phyloP scores from a whole-genome alignment of 768 basidiomycete genomes.

The Melanogaster broomeanus region DNA sequence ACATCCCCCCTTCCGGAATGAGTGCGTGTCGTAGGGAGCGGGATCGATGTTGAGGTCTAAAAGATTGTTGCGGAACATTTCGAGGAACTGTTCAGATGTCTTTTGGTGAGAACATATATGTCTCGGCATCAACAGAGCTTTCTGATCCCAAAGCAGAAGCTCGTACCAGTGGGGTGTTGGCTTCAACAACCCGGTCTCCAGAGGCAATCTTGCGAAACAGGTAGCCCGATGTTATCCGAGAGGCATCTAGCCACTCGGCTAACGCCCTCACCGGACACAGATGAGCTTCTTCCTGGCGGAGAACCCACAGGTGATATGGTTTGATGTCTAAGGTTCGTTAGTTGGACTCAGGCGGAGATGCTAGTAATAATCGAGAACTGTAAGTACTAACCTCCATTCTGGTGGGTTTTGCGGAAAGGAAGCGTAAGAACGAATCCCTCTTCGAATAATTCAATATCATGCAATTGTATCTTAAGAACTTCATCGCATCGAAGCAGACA shows the following conservation, averaged over 20 bases:
- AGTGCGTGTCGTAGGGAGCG: conserved; percentile 14
- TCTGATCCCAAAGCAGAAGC: not conserved
- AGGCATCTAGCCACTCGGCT: conserved; percentile 28
- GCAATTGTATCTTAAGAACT: conserved; percentile 33
- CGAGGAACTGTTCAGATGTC: conserved; percentile 36
- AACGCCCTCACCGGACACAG: conserved; percentile 38
- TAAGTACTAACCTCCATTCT: not conserved
- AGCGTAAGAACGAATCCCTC: conserved; percentile 16
- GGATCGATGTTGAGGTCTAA: conserved; percentile 40
- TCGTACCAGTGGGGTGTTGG: conserved; percentile 26
- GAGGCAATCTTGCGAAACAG: conserved; percentile 34
- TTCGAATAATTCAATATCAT: conserved; percentile 20
- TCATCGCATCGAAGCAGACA: conserved; percentile 38
- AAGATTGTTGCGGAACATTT: conserved; percentile 41
- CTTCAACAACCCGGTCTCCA: conserved; percentile 27
- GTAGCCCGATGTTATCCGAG: conserved; percentile 28
- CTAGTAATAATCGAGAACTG: not conserved
- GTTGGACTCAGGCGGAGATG: not conserved
- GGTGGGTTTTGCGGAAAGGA: conserved; percentile 1
- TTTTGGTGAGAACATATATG: not conserved
- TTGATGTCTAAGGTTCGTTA: conserved; percentile 27
- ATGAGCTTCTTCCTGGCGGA: conserved; percentile 28
- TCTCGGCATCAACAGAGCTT: not conserved
- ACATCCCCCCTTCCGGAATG: conserved; percentile 43
- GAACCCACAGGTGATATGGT: conserved; percentile 28